A percentile compares a stretch with the other conserved stretches of the same genome.
Evolutionary conservation across 2,329 filamentous ascomycete species (phyloP).

Genomic region (Alternaria rosae): DNA sequence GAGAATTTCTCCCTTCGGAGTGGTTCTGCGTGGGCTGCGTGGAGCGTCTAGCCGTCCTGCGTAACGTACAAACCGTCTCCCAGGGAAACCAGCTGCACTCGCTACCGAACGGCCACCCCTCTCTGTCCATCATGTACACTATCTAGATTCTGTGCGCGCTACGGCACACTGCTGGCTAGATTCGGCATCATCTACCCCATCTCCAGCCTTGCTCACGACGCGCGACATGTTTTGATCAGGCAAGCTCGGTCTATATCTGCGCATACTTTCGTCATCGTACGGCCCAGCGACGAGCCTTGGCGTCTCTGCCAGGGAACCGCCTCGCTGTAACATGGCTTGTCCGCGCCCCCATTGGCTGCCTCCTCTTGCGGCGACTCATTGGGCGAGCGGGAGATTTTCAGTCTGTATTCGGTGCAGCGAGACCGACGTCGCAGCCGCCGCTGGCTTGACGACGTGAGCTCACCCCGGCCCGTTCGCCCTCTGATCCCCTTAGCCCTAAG

Average conservation of each 20-base stretch:
- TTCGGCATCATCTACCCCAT: constrained; percentile 8
- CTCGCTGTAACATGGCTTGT: constrained; percentile 25
- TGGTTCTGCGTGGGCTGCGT: constrained; percentile 12
- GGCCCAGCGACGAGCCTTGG: constrained; percentile 31
- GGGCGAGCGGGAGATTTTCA: constrained; percentile 39
- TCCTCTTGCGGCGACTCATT: constrained; percentile 35
- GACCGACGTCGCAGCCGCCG: constrained; percentile 38
- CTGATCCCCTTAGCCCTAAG: constrained; percentile 32
- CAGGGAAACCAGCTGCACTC: constrained; percentile 30
- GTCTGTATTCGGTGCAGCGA: constrained; percentile 39
- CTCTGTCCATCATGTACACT: not conserved
- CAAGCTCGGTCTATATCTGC: constrained; percentile 12
- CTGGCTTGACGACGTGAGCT: constrained; percentile 27
- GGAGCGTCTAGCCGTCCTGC: constrained; percentile 13
- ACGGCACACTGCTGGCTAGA: not conserved
- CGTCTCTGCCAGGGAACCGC: constrained; percentile 38
- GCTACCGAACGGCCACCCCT: constrained; percentile 17
- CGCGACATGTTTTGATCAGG: constrained; percentile 1
- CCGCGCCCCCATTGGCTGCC: constrained; percentile 29
- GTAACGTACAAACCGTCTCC: constrained; percentile 37
- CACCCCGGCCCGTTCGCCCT: constrained; percentile 40
- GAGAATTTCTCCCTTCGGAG: constrained; percentile 16
- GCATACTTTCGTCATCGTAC: constrained; percentile 42
- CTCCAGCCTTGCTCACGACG: constrained; percentile 10
- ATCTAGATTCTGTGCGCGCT: not conserved